Evolutionary conservation across 108 stramenopile genomes (phyloP), one percentile per base, ranked within the genome.

Genomic region (Seminavis robusta): DNA sequence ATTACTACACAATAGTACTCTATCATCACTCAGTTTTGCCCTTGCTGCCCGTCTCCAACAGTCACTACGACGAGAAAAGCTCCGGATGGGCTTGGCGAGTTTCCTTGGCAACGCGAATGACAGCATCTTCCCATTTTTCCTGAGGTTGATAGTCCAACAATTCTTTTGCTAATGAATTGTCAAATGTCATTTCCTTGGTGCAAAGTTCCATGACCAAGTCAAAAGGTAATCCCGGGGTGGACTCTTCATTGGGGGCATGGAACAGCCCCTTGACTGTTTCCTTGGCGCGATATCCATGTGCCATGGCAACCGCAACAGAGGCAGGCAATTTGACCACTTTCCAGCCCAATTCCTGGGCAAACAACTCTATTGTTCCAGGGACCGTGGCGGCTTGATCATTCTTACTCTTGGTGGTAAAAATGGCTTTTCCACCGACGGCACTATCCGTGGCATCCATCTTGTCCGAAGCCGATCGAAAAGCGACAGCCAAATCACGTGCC

Each of bases 391-490:
- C 17, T 7, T 11, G 19, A 2, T 41, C 16, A 3, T 16, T 19
- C 16, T 56, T 56, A 24, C 37, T 25, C 39, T 33, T 56, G 21
- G 54, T 56, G 19, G 15, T 15, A 25, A 56, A 56, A 4, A 56
- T 4, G 4, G 54, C 34, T 25, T 56, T 56, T 3, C 54, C 54
- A n/a, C n/a, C n/a, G n/a, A n/a, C n/a, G n/a, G n/a, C n/a, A n/a
- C n/a, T n/a, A n/a, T n/a, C n/a, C n/a, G n/a, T n/a, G n/a, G n/a
- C n/a, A n/a, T n/a, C n/a, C n/a, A n/a, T n/a, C n/a, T n/a, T n/a
- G n/a, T n/a, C n/a, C n/a, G n/a, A n/a, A n/a, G n/a, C n/a, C n/a
- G n/a, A n/a, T n/a, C n/a, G n/a, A n/a, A n/a, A n/a, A n/a, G n/a
- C n/a, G n/a, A n/a, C n/a, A n/a, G n/a, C n/a, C n/a, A n/a, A n/a